These are phyloP conservation scores for Ruellia speciosa DNA, from an alignment of 305 asterid species.

Conservation along the genomic window DNA sequence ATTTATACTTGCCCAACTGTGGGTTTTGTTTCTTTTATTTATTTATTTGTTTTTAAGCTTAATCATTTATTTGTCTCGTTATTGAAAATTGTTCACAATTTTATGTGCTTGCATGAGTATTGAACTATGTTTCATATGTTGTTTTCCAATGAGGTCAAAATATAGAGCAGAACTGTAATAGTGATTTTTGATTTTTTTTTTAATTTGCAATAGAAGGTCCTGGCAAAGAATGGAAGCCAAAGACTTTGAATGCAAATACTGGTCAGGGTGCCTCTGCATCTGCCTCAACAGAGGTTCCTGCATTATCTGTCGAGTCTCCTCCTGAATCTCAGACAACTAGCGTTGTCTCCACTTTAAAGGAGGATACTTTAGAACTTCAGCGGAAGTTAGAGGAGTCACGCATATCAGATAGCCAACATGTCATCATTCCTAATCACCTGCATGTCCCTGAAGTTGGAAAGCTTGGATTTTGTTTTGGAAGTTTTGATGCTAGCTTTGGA, in stretches of 20 bases:
- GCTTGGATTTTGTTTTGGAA: constrained; percentile 89
- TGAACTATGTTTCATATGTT: not conserved
- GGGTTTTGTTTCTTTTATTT: not conserved
- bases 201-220: constrained; percentile 44
- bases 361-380: constrained; percentile 50
- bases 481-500: constrained; percentile 68
- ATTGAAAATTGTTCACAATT: too few species aligned
- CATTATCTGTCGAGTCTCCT: constrained; percentile 38
- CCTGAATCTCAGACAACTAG: constrained; percentile 30
- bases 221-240: constrained; percentile 85
- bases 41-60: not conserved
- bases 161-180: not conserved
- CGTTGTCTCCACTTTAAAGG: constrained; percentile 36
- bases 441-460: constrained; percentile 79
- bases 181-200: not conserved
- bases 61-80: too few species aligned
- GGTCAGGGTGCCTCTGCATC: constrained; percentile 35
- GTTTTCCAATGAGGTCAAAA: not conserved
- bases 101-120: too few species aligned
- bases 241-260: constrained; percentile 39
- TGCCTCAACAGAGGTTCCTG: constrained; percentile 43
- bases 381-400: constrained; percentile 48
- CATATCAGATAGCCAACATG: constrained; percentile 62
- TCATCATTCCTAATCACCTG: constrained; percentile 70
- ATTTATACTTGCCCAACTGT: not conserved